A percentile compares a stretch with the other conserved stretches of the same genome.
Conservation (phyloP, 139 green algal genomes). For the Tetradesmus obliquus region DNA sequence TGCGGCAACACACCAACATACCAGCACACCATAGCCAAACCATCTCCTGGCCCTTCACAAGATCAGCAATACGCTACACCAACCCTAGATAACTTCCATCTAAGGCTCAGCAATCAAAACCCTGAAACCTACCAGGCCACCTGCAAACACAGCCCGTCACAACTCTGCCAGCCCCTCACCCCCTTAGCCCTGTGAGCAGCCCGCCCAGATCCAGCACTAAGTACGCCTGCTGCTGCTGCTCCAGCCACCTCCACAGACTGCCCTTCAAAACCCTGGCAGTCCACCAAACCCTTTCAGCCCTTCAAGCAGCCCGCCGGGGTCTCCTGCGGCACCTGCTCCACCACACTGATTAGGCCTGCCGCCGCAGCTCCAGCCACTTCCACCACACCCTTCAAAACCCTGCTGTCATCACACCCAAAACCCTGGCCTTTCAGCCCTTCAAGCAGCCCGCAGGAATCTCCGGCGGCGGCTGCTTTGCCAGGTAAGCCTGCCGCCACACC, state of each 20-base stretch:
- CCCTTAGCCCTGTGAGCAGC: not conserved
- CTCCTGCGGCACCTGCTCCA: not conserved
- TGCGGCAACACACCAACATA: no score
- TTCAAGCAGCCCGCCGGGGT: not conserved
- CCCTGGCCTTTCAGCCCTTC: no score
- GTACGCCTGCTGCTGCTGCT: slow-evolving; percentile 48
- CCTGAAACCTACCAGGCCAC: no score
- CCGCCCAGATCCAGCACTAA: not conserved
- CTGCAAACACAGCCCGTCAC: no score
- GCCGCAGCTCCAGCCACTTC: slow-evolving; percentile 54
- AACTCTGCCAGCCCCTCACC: not conserved
- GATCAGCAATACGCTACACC: no score
- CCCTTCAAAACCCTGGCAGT: no score
- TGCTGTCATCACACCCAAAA: no score
- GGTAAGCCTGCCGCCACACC: slow-evolving; percentile 44
- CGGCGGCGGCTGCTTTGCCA: slow-evolving; percentile 10
- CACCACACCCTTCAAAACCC: no score
- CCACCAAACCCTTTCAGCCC: not conserved
- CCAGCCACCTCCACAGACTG: slow-evolving; percentile 35
- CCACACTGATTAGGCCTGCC: slow-evolving; percentile 19
- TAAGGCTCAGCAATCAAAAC: no score
- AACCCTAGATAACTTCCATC: no score
- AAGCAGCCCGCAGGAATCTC: not conserved
- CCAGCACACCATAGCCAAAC: no score
- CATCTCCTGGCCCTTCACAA: no score